Evolutionary conservation across 2,329 filamentous ascomycete genomes (phyloP).

Genomic region (Daldinia sp.): DNA sequence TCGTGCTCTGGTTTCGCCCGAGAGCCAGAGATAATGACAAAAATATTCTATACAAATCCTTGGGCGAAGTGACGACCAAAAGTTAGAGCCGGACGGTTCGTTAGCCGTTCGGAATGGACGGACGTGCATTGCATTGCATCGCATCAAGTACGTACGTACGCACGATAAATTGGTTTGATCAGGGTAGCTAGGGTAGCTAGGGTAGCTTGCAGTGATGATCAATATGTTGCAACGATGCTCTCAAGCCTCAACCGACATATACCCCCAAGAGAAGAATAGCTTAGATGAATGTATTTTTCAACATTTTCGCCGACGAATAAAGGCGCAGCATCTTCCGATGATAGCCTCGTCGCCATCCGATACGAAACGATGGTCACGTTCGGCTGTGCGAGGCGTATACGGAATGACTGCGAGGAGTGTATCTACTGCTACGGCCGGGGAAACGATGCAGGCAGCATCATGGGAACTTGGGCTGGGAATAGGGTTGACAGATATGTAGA

Average conservation of each 20-base stretch:
- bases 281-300: not conserved
- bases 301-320: constrained; percentile 14
- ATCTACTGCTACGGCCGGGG: not conserved
- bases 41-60: not conserved
- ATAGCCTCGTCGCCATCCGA: constrained; percentile 6
- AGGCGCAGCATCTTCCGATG: constrained; percentile 17
- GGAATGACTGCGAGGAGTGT: not conserved
- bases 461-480: not conserved
- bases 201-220: not conserved
- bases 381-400: not conserved
- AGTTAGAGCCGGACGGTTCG: not conserved
- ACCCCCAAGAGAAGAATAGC: constrained; percentile 8
- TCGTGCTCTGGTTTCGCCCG: too few relatives aligned
- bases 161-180: not conserved
- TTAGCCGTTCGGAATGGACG: constrained; percentile 5
- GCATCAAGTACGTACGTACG: not conserved
- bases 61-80: not conserved
- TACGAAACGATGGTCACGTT: not conserved
- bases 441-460: not conserved
- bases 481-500: constrained; percentile 1
- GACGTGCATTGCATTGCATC: constrained; percentile 26
- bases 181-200: too few relatives aligned
- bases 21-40: not conserved
- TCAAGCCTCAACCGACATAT: constrained; percentile 13
- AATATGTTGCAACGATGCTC: constrained; percentile 8